Percentiles rank a stretch among this genome's conserved stretches.
These are phyloP conservation scores for Cyphellophora europaea DNA, from an alignment of 2,329 filamentous ascomycete species.

Conservation along the genomic window DNA sequence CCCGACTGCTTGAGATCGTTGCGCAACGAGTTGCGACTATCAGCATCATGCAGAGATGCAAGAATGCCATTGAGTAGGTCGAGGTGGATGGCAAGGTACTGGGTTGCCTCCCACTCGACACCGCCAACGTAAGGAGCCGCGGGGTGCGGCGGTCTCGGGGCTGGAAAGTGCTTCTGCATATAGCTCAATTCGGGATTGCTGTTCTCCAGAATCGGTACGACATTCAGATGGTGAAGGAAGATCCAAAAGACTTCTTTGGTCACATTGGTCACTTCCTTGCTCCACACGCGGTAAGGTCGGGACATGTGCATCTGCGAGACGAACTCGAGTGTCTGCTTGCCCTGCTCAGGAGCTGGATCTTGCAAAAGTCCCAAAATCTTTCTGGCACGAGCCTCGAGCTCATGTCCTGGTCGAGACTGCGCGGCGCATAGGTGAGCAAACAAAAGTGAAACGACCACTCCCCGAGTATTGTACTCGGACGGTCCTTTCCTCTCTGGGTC, in stretches of 20 bases:
- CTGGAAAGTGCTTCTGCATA: conserved; percentile 63
- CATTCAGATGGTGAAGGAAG: conserved; percentile 88
- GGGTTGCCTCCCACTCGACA: conserved; percentile 97
- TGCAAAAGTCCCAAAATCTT: conserved; percentile 71
- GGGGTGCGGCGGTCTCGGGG: conserved; percentile 78
- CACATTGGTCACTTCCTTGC: conserved; percentile 81
- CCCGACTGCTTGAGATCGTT: conserved; percentile 70
- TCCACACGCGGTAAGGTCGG: conserved; percentile 87
- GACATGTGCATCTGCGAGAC: conserved; percentile 81
- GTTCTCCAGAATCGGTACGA: conserved; percentile 49
- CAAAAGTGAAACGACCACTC: conserved; percentile 78
- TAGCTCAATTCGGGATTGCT: conserved; percentile 24
- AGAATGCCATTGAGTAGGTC: conserved; percentile 88
- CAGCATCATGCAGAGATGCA: conserved; percentile 61
- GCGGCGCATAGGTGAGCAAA: conserved; percentile 68
- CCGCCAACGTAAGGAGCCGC: conserved; percentile 94
- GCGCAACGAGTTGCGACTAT: conserved; percentile 70
- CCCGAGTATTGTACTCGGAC: conserved; percentile 88
- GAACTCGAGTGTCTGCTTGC: conserved; percentile 69
- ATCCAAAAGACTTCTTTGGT: conserved; percentile 99
- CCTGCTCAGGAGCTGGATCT: conserved; percentile 68
- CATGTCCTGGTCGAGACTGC: conserved; percentile 44
- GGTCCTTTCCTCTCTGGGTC: conserved; percentile 98
- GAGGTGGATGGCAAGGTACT: conserved; percentile 85
- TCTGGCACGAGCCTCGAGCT: conserved; percentile 59